Evolutionary conservation across 2,329 filamentous ascomycete genomes (phyloP), one percentile per base, ranked within the genome.

Genomic region (Salinomyces thailandicus): DNA sequence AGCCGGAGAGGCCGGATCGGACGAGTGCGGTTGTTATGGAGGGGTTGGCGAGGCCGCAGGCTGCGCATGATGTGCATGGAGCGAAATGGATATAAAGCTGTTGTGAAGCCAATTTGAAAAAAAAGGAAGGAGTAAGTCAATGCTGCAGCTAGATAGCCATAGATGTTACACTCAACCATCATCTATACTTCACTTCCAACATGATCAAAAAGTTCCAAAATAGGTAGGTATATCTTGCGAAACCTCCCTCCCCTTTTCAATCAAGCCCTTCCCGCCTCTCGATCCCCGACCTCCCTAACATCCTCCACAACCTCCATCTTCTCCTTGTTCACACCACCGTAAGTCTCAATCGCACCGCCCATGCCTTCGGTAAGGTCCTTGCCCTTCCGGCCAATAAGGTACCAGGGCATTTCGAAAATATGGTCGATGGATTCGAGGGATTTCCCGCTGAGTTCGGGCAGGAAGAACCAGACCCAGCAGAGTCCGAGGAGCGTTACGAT

Each of bases 381-480:
- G 29, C 54, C 56, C 36, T 54, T 50, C n/a, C 53, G 40, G 15
- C 83, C 82, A 46, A 89, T 85, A 57, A 73, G 71, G 57, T 81
- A 77, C 82, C 82, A 87, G 0, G 77, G 78, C 77, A 86, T 37
- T 73, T 78, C 49, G 38, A 58, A 57, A 14, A 60, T 54, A 2
- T 54, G 68, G 18, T 74, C 70, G 31, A 77, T 68, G 44, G 76
- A 71, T 26, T 73, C 71, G 0, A 73, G 68, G 47, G 72, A 73
- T 33, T 62, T 67, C 36, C 61, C 62, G 16, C 61, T 60, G 2
- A 68, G 68, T 51, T 71, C 68, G 0, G 67, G 66, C 49, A 74
- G 69, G 3, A 70, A 19, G 3, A 79, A 73, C 33, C 81, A 82
- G 3, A 84, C 33, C 60, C 73, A 67, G 8, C 2, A 81, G 62